Evolutionary conservation across 352 stramenopile species (phyloP).

Genomic region (Pythium monospermum): DNA sequence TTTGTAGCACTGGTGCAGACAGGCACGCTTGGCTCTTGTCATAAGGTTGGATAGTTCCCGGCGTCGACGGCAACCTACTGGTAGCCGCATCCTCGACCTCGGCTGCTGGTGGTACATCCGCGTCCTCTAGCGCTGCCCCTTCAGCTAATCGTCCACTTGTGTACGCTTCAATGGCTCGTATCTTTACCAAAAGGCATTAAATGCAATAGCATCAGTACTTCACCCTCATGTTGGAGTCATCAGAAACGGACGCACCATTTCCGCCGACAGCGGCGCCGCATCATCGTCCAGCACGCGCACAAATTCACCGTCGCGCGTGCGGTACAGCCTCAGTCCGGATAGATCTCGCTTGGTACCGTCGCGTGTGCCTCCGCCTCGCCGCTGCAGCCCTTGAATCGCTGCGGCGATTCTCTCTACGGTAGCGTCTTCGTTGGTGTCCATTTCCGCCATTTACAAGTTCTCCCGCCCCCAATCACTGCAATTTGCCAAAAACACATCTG

Average conservation of each 20-base stretch:
- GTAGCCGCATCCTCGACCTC: neutral
- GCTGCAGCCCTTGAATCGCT: constrained; percentile 9
- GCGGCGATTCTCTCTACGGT: constrained; percentile 20
- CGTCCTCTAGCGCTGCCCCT: too few species aligned
- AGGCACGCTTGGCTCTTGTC: too few species aligned
- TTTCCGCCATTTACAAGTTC: neutral
- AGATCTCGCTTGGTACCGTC: neutral
- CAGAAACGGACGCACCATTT: constrained; percentile 44
- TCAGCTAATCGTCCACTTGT: too few species aligned
- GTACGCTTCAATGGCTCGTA: constrained; percentile 37
- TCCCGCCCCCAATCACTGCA: too few species aligned
- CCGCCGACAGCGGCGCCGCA: constrained; percentile 44
- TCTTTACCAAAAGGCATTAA: constrained; percentile 11
- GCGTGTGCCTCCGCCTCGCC: neutral
- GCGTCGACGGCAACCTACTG: too few species aligned
- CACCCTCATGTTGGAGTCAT: constrained; percentile 10
- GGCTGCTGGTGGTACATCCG: too few species aligned
- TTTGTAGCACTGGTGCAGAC: too few species aligned
- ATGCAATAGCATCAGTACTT: constrained; percentile 1
- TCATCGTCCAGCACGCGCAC: constrained; percentile 56
- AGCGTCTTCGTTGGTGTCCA: constrained; percentile 9
- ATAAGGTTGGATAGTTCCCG: too few species aligned
- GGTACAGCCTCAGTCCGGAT: constrained; percentile 25
- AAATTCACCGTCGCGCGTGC: constrained; percentile 35
- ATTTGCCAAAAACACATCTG: neutral